Evolutionary conservation across 2,329 filamentous ascomycete species (phyloP).

Genomic region (Orbilia blumenaviensis): DNA sequence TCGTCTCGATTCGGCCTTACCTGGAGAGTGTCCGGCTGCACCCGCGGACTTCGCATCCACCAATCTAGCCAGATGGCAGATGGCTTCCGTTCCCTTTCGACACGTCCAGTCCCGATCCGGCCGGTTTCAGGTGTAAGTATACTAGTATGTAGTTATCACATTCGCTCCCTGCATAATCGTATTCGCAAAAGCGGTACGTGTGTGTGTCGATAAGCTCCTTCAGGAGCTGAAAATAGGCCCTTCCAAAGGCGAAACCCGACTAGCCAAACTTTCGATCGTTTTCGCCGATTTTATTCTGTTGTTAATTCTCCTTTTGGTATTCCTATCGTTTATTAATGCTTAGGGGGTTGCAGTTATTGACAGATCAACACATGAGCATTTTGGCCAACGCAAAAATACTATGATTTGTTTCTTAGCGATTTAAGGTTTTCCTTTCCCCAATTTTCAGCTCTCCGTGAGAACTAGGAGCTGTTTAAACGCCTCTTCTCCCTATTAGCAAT

Average conservation of each 20-base stretch:
- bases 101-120: constrained; percentile 6
- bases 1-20: neutral
- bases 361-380: neutral
- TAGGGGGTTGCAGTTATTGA: neutral
- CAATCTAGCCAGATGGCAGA: constrained; percentile 7
- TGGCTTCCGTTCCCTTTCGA: constrained; percentile 14
- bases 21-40: neutral
- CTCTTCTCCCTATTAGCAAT: constrained; percentile 12
- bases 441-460: constrained; percentile 21
- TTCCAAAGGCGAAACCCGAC: neutral
- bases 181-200: neutral
- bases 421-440: neutral
- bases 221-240: constrained; percentile 18
- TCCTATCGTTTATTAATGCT: neutral
- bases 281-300: constrained; percentile 32
- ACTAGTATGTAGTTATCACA: constrained; percentile 17
- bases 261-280: constrained; percentile 31
- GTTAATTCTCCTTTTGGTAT: constrained; percentile 44
- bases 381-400: neutral
- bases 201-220: constrained; percentile 8
- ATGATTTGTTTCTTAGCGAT: neutral
- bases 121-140: constrained; percentile 22
- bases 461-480: constrained; percentile 35
- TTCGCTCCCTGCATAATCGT: constrained; percentile 12
- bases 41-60: constrained; percentile 13